Conservation (phyloP, 2,329 filamentous ascomycete species). For the Colletotrichum lindemuthianum region DNA sequence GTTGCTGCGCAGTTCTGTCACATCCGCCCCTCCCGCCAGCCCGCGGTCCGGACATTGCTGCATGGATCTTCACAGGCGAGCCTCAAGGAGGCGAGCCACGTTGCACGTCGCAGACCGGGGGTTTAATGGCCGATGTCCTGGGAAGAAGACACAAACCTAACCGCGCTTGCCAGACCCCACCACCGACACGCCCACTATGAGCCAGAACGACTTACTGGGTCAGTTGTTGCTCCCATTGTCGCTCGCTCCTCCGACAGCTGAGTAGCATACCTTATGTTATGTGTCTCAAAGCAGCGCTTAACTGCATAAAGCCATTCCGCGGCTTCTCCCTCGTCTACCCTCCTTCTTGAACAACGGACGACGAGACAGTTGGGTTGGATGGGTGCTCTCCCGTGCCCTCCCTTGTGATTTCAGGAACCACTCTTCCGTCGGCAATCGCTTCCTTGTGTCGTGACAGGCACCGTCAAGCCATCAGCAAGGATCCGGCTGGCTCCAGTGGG, state of each 20-base stretch:
- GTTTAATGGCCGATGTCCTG: constrained; percentile 23
- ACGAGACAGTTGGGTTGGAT: constrained; percentile 20
- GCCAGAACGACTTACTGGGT: neutral
- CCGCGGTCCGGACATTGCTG: constrained; percentile 34
- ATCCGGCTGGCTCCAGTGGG: constrained; percentile 25
- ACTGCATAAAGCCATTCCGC: constrained; percentile 21
- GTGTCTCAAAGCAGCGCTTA: neutral
- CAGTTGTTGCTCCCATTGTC: neutral
- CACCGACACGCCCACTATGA: constrained; percentile 10
- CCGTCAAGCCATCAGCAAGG: constrained; percentile 23
- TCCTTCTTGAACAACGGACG: constrained; percentile 26
- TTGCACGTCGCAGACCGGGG: constrained; percentile 37
- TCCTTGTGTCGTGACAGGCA: constrained; percentile 16
- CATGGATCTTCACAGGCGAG: constrained; percentile 36
- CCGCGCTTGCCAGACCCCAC: constrained; percentile 6
- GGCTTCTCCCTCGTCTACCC: constrained; percentile 19
- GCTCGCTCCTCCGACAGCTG: neutral
- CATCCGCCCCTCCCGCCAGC: constrained; percentile 35
- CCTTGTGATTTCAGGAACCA: constrained; percentile 29
- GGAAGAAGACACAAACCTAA: constrained; percentile 24
- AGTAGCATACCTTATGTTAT: constrained; percentile 1
- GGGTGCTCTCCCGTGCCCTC: neutral
- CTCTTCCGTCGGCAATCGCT: constrained; percentile 32
- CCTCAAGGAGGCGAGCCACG: constrained; percentile 38
- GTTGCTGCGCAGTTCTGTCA: constrained; percentile 18